These are phyloP conservation scores for Limonium bicolor DNA, from an alignment of 148 eudicot species.

Conservation along the genomic window DNA sequence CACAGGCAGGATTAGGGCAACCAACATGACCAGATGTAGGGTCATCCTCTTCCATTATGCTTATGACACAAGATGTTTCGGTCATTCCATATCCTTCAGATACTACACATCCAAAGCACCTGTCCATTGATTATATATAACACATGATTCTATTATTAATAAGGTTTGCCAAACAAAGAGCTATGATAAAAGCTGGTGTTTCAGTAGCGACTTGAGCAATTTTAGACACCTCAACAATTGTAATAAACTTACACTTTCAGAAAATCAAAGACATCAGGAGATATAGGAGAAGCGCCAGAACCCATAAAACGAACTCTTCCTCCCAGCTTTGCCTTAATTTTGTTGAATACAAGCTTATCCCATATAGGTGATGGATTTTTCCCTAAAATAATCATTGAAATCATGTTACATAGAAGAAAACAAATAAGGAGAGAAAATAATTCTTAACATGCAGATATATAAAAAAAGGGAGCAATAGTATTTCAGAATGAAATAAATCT, in stretches of 20 bases:
- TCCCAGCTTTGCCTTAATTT: slow-evolving; percentile 86
- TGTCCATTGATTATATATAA: too few species aligned
- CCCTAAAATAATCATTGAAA: not conserved
- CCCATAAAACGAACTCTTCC: slow-evolving; percentile 82
- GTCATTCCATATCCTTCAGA: slow-evolving; percentile 97
- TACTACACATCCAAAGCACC: slow-evolving; percentile 86
- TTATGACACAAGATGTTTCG: slow-evolving; percentile 81
- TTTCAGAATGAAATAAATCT: too few species aligned
- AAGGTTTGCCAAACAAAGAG: too few species aligned
- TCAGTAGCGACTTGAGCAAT: too few species aligned
- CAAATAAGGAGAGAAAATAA: not conserved
- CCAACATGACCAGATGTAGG: slow-evolving; percentile 86
- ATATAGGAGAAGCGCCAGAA: slow-evolving; percentile 93
- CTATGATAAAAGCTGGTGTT: too few species aligned
- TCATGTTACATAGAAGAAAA: not conserved
- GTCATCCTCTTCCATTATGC: slow-evolving; percentile 61
- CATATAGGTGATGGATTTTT: slow-evolving; percentile 18
- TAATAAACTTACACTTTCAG: slow-evolving; percentile 59
- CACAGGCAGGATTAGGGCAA: slow-evolving; percentile 82
- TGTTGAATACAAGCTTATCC: slow-evolving; percentile 91
- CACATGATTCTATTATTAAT: too few species aligned
- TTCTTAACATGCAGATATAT: not conserved
- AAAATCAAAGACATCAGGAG: slow-evolving; percentile 84
- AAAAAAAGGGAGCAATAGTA: too few species aligned
- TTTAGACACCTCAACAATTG: too few species aligned